Evolutionary conservation across 2,329 filamentous ascomycete genomes (phyloP).

Genomic region (Rasamsonia emersonii): DNA sequence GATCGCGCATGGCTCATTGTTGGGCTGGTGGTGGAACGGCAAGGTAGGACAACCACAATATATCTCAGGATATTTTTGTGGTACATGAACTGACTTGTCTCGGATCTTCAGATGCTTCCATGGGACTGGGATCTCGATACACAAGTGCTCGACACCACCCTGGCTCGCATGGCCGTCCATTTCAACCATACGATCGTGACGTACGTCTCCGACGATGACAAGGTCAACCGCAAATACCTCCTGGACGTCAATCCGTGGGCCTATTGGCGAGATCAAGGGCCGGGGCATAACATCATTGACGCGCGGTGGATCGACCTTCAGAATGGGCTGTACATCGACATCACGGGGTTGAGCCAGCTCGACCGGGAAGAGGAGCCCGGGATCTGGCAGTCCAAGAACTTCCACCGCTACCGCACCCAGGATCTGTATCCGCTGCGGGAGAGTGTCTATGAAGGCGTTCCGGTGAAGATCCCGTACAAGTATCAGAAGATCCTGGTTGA

Average conservation of each 20-base stretch:
- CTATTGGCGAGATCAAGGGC: conserved; percentile 50
- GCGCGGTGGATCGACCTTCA: conserved; percentile 70
- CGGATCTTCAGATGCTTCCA: conserved; percentile 52
- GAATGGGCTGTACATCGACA: conserved; percentile 75
- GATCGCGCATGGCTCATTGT: conserved; percentile 74
- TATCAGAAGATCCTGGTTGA: conserved; percentile 31
- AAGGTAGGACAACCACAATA: conserved; percentile 31
- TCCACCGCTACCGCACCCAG: conserved; percentile 59
- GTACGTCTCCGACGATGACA: conserved; percentile 30
- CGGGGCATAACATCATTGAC: conserved; percentile 73
- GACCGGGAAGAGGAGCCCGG: conserved; percentile 52
- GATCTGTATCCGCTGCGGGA: conserved; percentile 70
- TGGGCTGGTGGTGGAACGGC: conserved; percentile 86
- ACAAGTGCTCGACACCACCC: conserved; percentile 61
- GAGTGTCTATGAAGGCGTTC: conserved; percentile 65
- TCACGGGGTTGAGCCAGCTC: conserved; percentile 66
- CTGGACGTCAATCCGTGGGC: conserved; percentile 70
- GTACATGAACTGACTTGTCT: conserved; percentile 1
- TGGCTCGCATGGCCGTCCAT: conserved; percentile 55
- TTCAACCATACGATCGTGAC: conserved; percentile 59
- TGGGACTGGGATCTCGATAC: conserved; percentile 84
- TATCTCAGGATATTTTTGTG: too few species aligned
- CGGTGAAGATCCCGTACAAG: conserved; percentile 55
- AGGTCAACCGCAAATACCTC: conserved; percentile 51
- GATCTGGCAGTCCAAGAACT: conserved; percentile 71